These are phyloP conservation scores for Amanita polypyramis DNA, from an alignment of 768 basidiomycete species.

Conservation along the genomic window DNA sequence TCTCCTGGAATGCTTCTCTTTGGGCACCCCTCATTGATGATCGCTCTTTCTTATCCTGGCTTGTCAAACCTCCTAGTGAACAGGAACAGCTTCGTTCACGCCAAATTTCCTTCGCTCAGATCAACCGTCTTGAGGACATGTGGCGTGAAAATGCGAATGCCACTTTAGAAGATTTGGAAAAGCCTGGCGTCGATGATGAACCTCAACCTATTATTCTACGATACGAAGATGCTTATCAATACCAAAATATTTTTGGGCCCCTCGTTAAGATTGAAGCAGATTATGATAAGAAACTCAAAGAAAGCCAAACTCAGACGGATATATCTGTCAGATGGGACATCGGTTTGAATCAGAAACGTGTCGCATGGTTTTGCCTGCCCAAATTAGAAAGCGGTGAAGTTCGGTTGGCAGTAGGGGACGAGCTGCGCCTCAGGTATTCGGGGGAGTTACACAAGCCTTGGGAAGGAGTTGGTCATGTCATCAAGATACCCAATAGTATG, in stretches of 20 bases:
- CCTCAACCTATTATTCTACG: slow-evolving; percentile 83
- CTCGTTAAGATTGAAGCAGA: slow-evolving; percentile 99
- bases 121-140: slow-evolving; percentile 93
- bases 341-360: slow-evolving; percentile 95
- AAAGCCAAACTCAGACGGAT: slow-evolving; percentile 96
- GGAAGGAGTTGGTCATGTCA: slow-evolving; percentile 97
- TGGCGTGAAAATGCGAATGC: slow-evolving; percentile 97
- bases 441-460: slow-evolving; percentile 88
- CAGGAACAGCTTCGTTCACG: slow-evolving; percentile 92
- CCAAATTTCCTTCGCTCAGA: slow-evolving; percentile 94
- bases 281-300: slow-evolving; percentile 96
- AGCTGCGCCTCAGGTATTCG: slow-evolving; percentile 79
- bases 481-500: slow-evolving; percentile 98
- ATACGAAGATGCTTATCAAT: slow-evolving; percentile 99
- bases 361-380: slow-evolving; percentile 96
- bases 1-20: slow-evolving; percentile 95
- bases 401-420: slow-evolving; percentile 92
- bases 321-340: slow-evolving; percentile 96
- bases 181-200: slow-evolving; percentile 96
- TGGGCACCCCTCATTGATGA: slow-evolving; percentile 99
- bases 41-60: slow-evolving; percentile 97
- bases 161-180: slow-evolving; percentile 93
- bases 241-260: slow-evolving; percentile 98
- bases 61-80: slow-evolving; percentile 95
- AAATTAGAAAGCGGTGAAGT: slow-evolving; percentile 99